Conservation (phyloP, 2,329 filamentous ascomycete genomes). For the Tolypocladium ophioglossoides region DNA sequence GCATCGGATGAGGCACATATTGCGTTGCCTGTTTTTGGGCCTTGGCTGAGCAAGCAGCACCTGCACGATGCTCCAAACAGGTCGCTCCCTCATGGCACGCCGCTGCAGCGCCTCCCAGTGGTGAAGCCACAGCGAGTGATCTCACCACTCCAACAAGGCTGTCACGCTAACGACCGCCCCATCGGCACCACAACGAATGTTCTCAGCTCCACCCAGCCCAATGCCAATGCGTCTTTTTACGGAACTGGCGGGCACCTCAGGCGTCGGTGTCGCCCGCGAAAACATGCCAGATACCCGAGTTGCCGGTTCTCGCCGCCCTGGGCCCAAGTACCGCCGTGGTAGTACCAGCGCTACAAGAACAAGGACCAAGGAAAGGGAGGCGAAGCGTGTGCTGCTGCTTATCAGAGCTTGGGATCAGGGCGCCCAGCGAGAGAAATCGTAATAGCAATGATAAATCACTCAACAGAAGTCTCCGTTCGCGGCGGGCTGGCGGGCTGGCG, state of each 20-base stretch:
- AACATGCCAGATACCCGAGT: conserved; percentile 1
- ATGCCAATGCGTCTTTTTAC: conserved; percentile 17
- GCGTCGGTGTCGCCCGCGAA: background rate
- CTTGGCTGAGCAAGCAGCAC: background rate
- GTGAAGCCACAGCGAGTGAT: background rate
- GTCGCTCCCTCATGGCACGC: no score
- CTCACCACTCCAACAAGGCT: background rate
- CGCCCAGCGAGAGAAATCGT: background rate
- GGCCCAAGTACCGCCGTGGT: conserved; percentile 1
- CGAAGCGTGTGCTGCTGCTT: background rate
- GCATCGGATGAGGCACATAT: background rate
- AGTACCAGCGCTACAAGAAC: background rate
- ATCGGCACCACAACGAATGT: background rate
- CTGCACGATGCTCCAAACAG: background rate
- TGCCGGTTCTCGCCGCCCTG: conserved; percentile 1
- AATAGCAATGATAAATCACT: conserved; percentile 6
- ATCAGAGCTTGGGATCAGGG: background rate
- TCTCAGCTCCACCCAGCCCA: conserved; percentile 1
- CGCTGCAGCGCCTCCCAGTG: background rate
- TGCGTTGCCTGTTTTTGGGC: background rate
- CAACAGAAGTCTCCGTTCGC: conserved; percentile 2
- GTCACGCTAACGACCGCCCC: background rate
- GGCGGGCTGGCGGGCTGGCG: background rate
- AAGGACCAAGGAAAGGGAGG: no score
- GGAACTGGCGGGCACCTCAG: conserved; percentile 9